A percentile compares a stretch with the other conserved stretches of the same genome.
Evolutionary conservation across 1,284 basidiomycete genomes (phyloP).

Genomic region (Trametes hirsuta): DNA sequence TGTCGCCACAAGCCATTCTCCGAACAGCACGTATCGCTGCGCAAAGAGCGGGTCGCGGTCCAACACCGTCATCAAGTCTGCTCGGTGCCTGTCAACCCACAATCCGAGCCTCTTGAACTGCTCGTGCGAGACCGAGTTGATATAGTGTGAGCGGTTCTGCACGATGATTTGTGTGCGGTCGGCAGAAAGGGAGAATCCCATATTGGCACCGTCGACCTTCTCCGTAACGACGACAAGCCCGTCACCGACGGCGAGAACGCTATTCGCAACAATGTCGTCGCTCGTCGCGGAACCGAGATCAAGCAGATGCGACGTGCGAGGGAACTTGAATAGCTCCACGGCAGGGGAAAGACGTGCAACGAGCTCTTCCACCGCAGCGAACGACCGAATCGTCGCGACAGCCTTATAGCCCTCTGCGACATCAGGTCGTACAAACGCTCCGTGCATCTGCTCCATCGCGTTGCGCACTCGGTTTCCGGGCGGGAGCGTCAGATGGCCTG

Average conservation of each 20-base stretch:
- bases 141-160: constrained; percentile 68
- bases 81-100: constrained; percentile 54
- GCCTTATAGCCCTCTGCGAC: constrained; percentile 56
- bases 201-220: constrained; percentile 69
- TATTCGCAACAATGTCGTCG: constrained; percentile 49
- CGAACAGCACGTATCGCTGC: constrained; percentile 61
- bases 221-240: constrained; percentile 55
- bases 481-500: constrained; percentile 60
- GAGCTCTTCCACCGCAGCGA: constrained; percentile 52
- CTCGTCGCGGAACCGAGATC: constrained; percentile 56
- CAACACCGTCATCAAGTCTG: constrained; percentile 48
- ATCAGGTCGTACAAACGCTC: constrained; percentile 45
- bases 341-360: constrained; percentile 49
- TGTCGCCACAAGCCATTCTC: constrained; percentile 66
- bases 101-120: constrained; percentile 60
- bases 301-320: constrained; percentile 61
- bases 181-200: constrained; percentile 61
- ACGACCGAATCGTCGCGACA: constrained; percentile 49
- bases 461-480: constrained; percentile 57
- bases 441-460: constrained; percentile 58
- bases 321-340: constrained; percentile 56
- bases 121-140: constrained; percentile 53
- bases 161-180: constrained; percentile 50
- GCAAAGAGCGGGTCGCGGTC: constrained; percentile 54
- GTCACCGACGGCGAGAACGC: constrained; percentile 8